Evolutionary conservation across 495 filamentous ascomycete genomes (phyloP).

Genomic region (Xylaria venustula): DNA sequence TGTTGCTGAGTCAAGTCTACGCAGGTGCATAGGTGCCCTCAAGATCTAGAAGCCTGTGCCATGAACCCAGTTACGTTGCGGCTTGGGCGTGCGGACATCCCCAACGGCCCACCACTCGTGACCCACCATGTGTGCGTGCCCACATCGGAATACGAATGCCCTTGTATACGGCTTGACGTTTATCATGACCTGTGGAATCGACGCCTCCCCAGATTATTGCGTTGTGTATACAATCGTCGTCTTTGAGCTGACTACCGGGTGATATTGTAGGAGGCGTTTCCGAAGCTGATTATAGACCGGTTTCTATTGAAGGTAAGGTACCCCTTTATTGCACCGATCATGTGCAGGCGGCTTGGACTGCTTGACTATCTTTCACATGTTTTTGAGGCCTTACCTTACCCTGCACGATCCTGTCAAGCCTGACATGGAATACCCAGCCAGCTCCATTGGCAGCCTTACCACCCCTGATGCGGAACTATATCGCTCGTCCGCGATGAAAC

Average conservation of each 20-base stretch:
- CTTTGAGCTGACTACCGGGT: not conserved
- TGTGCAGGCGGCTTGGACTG: not conserved
- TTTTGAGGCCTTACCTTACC: not conserved
- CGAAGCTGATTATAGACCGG: not conserved
- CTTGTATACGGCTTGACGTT: constrained; percentile 1
- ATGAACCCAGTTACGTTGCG: constrained; percentile 24
- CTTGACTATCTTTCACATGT: constrained; percentile 6
- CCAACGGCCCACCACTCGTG: constrained; percentile 28
- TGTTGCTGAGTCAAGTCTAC: constrained; percentile 14
- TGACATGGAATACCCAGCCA: constrained; percentile 26
- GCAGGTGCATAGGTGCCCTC: not conserved
- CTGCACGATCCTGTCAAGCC: constrained; percentile 11
- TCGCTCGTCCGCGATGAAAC: constrained; percentile 38
- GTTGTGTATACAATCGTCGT: not conserved
- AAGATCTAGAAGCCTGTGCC: constrained; percentile 4
- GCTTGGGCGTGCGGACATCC: constrained; percentile 32
- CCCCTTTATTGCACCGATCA: not conserved
- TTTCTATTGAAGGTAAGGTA: not conserved
- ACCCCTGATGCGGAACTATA: constrained; percentile 34
- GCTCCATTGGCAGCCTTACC: constrained; percentile 32
- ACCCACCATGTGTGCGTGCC: constrained; percentile 23
- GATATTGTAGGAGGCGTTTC: constrained; percentile 1
- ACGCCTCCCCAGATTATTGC: not conserved
- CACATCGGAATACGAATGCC: constrained; percentile 27
- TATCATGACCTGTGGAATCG: constrained; percentile 4